Percentiles rank a stretch among this genome's conserved stretches.
phyloP scores from a whole-genome alignment of 2,329 filamentous ascomycete species.

The Diaporthe sp. region DNA sequence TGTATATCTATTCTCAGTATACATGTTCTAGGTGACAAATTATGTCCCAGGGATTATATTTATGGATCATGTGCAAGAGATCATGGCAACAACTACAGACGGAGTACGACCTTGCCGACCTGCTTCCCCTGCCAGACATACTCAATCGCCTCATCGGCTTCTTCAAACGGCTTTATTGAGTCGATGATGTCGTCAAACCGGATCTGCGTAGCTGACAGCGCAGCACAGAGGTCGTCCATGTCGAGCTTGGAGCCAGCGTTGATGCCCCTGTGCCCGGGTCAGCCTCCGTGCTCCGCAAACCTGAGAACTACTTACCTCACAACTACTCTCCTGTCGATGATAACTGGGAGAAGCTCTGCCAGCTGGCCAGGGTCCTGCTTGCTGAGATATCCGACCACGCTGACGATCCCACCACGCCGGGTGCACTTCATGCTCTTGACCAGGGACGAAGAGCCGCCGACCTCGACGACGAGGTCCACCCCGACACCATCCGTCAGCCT shows the following conservation, averaged over 20 bases:
- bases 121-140: conserved; percentile 1
- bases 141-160: neutral
- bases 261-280: neutral
- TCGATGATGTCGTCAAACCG: neutral
- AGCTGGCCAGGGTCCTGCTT: neutral
- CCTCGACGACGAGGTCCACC: neutral
- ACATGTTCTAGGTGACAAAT: no score
- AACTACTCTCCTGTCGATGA: neutral
- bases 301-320: neutral
- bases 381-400: conserved; percentile 1
- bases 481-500: neutral
- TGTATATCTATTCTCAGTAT: neutral
- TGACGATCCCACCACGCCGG: neutral
- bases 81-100: neutral
- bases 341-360: neutral
- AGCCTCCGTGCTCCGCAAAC: neutral
- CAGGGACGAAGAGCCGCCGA: neutral
- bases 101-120: neutral
- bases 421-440: conserved; percentile 5
- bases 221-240: neutral
- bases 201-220: neutral
- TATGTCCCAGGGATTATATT: no score
- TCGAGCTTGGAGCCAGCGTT: neutral
- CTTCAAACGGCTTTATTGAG: neutral
- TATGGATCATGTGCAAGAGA: neutral